Conservation (phyloP, 805 yeast species). For the Saturnispora gosingensis region DNA sequence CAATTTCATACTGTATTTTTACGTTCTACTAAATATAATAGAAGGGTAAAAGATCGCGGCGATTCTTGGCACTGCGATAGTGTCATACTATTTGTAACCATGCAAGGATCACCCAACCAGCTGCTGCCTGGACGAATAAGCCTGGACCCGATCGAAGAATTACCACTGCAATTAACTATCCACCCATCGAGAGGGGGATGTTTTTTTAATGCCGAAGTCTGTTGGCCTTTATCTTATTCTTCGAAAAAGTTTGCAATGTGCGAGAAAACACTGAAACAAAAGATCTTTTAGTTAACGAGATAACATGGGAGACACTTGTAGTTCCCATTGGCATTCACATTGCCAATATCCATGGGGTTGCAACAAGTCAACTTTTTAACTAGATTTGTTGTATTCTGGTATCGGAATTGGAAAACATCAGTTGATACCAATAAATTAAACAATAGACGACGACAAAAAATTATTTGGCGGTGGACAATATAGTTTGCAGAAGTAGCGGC, state of each 20-base stretch:
- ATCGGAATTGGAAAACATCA: neutral
- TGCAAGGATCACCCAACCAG: too few species aligned
- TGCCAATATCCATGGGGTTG: too few species aligned
- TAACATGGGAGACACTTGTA: too few species aligned
- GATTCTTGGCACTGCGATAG: too few species aligned
- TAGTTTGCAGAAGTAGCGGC: neutral
- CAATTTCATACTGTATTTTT: too few species aligned
- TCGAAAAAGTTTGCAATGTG: neutral
- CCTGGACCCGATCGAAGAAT: neutral
- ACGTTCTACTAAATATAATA: too few species aligned
- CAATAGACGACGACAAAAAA: neutral
- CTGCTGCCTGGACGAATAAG: too few species aligned
- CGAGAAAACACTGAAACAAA: neutral
- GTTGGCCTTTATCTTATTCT: neutral
- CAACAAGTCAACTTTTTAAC: too few species aligned
- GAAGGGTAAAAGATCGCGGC: too few species aligned
- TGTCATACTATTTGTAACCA: too few species aligned
- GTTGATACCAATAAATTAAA: neutral
- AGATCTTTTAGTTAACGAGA: neutral
- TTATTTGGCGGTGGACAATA: neutral
- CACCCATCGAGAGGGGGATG: neutral
- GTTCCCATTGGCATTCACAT: too few species aligned
- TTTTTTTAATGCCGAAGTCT: neutral
- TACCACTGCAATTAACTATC: neutral
- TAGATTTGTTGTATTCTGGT: neutral